A percentile compares a stretch with the other conserved stretches of the same genome.
Conservation (phyloP, 805 yeast genomes). For the Barnettozyma populi region DNA sequence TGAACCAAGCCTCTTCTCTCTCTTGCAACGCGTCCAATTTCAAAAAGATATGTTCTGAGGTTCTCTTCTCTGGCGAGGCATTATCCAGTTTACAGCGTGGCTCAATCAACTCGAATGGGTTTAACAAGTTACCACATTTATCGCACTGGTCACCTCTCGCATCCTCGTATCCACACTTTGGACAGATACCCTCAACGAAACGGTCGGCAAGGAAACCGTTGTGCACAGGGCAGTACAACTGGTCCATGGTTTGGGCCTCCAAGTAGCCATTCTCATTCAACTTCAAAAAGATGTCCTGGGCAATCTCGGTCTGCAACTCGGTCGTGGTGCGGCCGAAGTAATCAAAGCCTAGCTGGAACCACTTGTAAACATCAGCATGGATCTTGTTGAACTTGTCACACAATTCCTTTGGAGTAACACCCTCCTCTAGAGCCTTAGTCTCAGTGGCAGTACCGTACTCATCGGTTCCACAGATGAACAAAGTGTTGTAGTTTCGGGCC, state of each 20-base stretch:
- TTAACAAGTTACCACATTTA: conserved; percentile 82
- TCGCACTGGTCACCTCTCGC: conserved; percentile 99
- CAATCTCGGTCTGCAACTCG: conserved; percentile 83
- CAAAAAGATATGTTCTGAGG: conserved; percentile 82
- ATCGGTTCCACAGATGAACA: conserved; percentile 94
- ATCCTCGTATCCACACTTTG: conserved; percentile 89
- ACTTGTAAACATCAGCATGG: conserved; percentile 87
- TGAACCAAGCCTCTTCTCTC: conserved; percentile 66
- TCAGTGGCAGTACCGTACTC: conserved; percentile 99
- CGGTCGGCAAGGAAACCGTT: conserved; percentile 92
- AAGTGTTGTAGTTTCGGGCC: conserved; percentile 79
- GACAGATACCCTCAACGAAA: conserved; percentile 96
- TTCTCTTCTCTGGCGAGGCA: conserved; percentile 71
- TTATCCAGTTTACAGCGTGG: conserved; percentile 95
- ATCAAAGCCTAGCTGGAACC: conserved; percentile 96
- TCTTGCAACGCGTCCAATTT: conserved; percentile 81
- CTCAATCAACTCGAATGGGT: conserved; percentile 88
- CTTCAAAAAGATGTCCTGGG: conserved; percentile 85
- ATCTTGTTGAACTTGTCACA: conserved; percentile 87
- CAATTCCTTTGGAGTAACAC: conserved; percentile 78
- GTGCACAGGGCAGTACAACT: conserved; percentile 87
- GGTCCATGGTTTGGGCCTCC: conserved; percentile 85
- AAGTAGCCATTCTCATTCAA: conserved; percentile 70
- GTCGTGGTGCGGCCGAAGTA: conserved; percentile 97
- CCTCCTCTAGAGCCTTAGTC: conserved; percentile 94